phyloP scores from a whole-genome alignment of 768 basidiomycete genomes.

The Naganishia randhawae region DNA sequence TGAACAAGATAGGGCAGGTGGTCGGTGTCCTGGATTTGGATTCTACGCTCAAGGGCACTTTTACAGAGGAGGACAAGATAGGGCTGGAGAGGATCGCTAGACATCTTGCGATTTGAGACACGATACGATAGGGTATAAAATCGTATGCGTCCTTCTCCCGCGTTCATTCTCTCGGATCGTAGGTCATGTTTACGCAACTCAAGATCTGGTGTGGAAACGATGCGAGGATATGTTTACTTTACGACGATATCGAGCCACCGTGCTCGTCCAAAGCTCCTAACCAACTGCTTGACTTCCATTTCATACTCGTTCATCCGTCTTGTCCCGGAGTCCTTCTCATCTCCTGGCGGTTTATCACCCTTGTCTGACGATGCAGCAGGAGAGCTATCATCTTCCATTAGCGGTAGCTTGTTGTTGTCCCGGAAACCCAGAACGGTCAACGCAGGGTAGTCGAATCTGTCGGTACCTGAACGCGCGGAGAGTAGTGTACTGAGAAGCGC shows the following conservation, averaged over 20 bases:
- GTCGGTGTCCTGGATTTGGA: constrained; percentile 74
- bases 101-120: constrained; percentile 45
- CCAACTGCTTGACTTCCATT: neutral
- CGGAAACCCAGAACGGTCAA: neutral
- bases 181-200: no score
- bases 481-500: constrained; percentile 7
- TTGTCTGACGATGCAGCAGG: neutral
- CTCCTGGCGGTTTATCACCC: neutral
- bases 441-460: neutral
- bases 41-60: constrained; percentile 67
- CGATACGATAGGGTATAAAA: neutral
- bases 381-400: no score
- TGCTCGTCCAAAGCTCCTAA: neutral
- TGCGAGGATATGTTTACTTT: no score
- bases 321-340: neutral
- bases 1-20: neutral
- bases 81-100: constrained; percentile 71
- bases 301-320: neutral
- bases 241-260: neutral
- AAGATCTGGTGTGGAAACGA: no score
- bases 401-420: neutral
- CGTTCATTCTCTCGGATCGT: no score
- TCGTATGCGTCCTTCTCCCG: no score
- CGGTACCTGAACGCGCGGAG: neutral
- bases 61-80: constrained; percentile 69